Evolutionary conservation across 495 filamentous ascomycete species (phyloP), one percentile per base, ranked within the genome.

Genomic region (Hypomontagnella submonticulosa): DNA sequence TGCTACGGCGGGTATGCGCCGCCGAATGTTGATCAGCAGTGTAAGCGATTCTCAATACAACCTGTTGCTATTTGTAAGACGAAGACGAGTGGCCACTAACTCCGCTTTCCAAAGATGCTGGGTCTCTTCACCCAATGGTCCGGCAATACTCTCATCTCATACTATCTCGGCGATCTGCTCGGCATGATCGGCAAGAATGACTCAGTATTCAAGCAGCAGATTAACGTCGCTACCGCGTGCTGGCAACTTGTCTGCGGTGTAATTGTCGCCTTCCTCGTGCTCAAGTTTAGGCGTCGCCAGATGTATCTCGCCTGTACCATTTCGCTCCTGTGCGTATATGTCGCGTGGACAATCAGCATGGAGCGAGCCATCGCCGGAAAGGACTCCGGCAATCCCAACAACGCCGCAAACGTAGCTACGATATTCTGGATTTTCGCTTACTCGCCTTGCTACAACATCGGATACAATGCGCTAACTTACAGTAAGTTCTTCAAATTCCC

Each of bases 401-500:
- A 73, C 8, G 58, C 71, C 5, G 80, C 80, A 16, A 75, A 74
- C 42, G 62, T 84, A 10, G 81, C 81, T 9, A 78, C 77, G 15
- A 64, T 83, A 19, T 85, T 89, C 76, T 88, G 87, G 60, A 87
- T 87, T 61, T 90, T 87, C 63, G 75, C 77, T 20, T 90, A 89
- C 67, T 82, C 80, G 0, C 87, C 87, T 2, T 84, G 82, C 62
- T 89, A 89, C 61, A 89, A 82, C 63, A 79, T 89, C 55, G 87
- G 85, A n/a, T 88, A 89, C 66, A 89, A 89, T 54, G 86, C 87
- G 33, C 75, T 89, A 34, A 87, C 87, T 1, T 90, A 88, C 70
- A 88, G 84, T 87, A 68, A 74, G 76, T 69, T 20, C 36, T n/a
- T n/a, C n/a, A n/a, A n/a, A 50, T 4, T 5, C 13, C 18, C n/a